Evolutionary conservation across 306 rosid genomes (phyloP).

Genomic region (Glycine tomentella): DNA sequence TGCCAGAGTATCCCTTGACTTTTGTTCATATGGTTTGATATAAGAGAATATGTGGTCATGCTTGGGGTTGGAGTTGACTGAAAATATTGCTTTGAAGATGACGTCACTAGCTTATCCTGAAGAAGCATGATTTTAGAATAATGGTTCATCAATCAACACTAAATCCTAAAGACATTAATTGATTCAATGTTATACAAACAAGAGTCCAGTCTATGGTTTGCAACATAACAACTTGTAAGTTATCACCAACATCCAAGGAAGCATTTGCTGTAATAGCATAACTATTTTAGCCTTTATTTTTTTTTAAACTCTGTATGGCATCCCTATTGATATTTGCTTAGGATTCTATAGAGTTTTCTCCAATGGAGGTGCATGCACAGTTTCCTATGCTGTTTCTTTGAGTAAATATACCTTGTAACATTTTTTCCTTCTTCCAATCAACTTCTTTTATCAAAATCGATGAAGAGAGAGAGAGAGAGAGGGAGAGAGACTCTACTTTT

Average conservation of each 20-base stretch:
- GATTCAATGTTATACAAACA: conserved; percentile 46
- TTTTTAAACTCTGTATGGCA: conserved; percentile 3
- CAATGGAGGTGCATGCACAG: background rate
- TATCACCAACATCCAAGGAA: conserved; percentile 11
- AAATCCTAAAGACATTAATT: conserved; percentile 59
- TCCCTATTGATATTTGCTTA: background rate
- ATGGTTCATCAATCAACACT: conserved; percentile 61
- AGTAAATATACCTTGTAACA: background rate
- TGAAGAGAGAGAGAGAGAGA: background rate
- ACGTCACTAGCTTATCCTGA: conserved; percentile 83
- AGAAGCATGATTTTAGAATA: conserved; percentile 66
- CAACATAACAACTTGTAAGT: background rate
- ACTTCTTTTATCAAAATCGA: background rate
- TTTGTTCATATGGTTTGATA: conserved; percentile 56
- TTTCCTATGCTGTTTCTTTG: conserved; percentile 1
- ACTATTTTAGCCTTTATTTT: background rate
- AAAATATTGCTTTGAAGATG: conserved; percentile 63
- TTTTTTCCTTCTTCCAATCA: background rate
- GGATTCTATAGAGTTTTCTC: conserved; percentile 4
- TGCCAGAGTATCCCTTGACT: conserved; percentile 56
- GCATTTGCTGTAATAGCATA: conserved; percentile 12
- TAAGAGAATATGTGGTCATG: conserved; percentile 61
- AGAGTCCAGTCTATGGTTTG: conserved; percentile 35
- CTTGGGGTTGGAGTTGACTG: conserved; percentile 57
- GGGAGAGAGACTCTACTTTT: background rate